phyloP scores from a whole-genome alignment of 768 basidiomycete genomes.

The Leccinum boreale region DNA sequence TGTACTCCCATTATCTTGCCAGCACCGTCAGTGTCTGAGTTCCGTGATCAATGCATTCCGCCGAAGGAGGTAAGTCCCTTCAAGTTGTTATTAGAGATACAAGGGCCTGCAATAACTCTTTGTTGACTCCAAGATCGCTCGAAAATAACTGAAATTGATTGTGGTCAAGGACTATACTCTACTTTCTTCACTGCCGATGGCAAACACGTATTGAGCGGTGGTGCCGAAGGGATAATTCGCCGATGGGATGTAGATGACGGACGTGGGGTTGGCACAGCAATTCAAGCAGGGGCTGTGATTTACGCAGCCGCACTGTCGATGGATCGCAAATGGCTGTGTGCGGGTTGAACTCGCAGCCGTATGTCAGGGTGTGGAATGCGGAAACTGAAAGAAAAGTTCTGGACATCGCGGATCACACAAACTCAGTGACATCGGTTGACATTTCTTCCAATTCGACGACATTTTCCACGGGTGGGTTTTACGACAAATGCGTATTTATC shows the following conservation, averaged over 20 bases:
- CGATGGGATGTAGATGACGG: neutral
- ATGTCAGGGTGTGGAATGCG: neutral
- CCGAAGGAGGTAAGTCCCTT: too few relatives aligned
- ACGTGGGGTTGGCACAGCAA: neutral
- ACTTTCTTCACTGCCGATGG: neutral
- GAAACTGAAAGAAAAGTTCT: neutral
- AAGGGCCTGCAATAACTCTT: too few relatives aligned
- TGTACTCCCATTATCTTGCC: too few relatives aligned
- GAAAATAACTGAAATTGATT: neutral
- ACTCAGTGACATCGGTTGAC: neutral
- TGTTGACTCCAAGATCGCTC: too few relatives aligned
- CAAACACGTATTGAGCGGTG: too few relatives aligned
- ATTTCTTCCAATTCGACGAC: neutral
- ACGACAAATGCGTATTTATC: neutral
- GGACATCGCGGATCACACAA: neutral
- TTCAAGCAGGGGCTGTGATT: too few relatives aligned
- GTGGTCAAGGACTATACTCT: neutral
- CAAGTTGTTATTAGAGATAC: too few relatives aligned
- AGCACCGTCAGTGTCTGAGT: too few relatives aligned
- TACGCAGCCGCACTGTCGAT: too few relatives aligned
- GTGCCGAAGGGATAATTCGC: too few relatives aligned
- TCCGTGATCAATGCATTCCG: too few relatives aligned
- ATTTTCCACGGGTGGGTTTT: neutral
- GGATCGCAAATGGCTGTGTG: neutral
- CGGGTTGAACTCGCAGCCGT: neutral